Conservation (phyloP, 306 rosid genomes). For the Cucumis cinereus region DNA sequence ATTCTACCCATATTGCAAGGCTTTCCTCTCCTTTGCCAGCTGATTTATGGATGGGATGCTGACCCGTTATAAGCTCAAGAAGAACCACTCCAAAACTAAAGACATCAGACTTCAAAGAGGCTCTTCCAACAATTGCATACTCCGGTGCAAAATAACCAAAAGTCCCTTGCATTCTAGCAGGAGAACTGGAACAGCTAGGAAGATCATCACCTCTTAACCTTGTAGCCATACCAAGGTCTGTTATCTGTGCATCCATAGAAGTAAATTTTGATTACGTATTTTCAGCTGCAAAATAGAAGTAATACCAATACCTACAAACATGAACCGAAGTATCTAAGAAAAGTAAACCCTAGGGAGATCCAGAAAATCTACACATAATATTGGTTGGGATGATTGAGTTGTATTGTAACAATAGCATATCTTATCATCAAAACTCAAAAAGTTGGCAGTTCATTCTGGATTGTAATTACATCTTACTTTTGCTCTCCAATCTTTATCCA, state of each 20-base stretch:
- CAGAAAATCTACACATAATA: background rate
- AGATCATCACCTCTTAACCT: slow-evolving; percentile 53
- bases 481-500: slow-evolving; percentile 75
- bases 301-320: background rate
- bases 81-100: slow-evolving; percentile 97
- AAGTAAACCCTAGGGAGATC: background rate
- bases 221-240: slow-evolving; percentile 97
- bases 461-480: slow-evolving; percentile 33
- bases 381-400: background rate
- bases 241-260: slow-evolving; percentile 42
- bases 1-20: slow-evolving; percentile 85
- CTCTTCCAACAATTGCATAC: slow-evolving; percentile 80
- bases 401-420: background rate
- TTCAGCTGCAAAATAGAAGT: background rate
- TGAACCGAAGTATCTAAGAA: background rate
- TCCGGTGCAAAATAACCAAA: slow-evolving; percentile 99
- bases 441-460: background rate
- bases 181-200: slow-evolving; percentile 69
- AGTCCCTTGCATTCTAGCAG: slow-evolving; percentile 92
- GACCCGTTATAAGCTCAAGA: slow-evolving; percentile 90
- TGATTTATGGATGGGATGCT: slow-evolving; percentile 63
- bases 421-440: background rate
- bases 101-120: slow-evolving; percentile 84
- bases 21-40: slow-evolving; percentile 73
- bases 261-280: background rate